phyloP scores from a whole-genome alignment of 306 rosid species.

The Castanospermum australe region DNA sequence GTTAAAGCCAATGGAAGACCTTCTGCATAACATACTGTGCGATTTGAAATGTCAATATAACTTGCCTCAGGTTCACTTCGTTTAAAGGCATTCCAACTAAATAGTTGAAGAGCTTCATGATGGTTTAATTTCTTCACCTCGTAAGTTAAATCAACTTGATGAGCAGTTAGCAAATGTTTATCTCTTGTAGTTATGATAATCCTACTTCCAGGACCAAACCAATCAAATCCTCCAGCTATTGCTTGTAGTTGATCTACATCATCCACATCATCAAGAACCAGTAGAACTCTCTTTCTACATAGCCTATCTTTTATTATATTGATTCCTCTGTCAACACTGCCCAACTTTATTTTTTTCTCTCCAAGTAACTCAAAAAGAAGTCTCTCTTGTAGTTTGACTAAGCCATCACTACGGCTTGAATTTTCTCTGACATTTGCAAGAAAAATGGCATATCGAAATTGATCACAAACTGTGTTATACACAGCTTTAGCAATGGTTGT shows the following conservation, averaged over 20 bases:
- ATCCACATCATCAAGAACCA: conserved; percentile 36
- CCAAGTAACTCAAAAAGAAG: conserved; percentile 38
- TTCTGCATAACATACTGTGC: conserved; percentile 26
- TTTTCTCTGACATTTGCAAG: conserved; percentile 31
- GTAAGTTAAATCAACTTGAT: conserved; percentile 19
- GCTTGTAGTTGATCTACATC: conserved; percentile 24
- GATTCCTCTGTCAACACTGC: conserved; percentile 32
- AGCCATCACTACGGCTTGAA: conserved; percentile 16
- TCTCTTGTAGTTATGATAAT: conserved; percentile 28
- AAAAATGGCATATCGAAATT: conserved; percentile 25
- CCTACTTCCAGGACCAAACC: conserved; percentile 35
- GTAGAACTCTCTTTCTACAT: conserved; percentile 14
- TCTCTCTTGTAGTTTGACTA: conserved; percentile 32
- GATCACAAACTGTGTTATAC: conserved; percentile 17
- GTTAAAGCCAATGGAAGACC: conserved; percentile 36
- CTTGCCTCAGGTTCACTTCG: conserved; percentile 25
- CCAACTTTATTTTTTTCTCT: conserved; percentile 15
- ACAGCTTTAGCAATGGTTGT: conserved; percentile 37
- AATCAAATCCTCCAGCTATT: conserved; percentile 19
- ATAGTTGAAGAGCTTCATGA: conserved; percentile 30
- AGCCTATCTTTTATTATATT: conserved; percentile 26
- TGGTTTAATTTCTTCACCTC: conserved; percentile 29
- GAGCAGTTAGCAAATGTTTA: conserved; percentile 31
- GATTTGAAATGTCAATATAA: conserved; percentile 11
- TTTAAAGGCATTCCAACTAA: conserved; percentile 43